phyloP scores from a whole-genome alignment of 106 monocot species.

The Alisma plantagoaquatica region DNA sequence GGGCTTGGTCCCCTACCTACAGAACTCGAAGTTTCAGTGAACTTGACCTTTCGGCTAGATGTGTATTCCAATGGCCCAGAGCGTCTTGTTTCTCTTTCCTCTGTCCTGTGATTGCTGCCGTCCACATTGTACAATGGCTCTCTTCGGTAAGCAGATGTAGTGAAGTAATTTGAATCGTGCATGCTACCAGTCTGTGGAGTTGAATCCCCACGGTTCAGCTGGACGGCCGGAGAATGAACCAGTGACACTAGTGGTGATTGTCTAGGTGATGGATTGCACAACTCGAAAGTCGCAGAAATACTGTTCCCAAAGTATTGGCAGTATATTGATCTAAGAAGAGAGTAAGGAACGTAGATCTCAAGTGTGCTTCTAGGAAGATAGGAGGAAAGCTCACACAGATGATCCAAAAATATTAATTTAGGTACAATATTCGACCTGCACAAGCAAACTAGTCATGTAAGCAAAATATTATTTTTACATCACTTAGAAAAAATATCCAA shows the following conservation, averaged over 20 bases:
- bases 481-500: no score
- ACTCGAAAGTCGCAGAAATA: slow-evolving; percentile 17
- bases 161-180: slow-evolving; percentile 28
- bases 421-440: slow-evolving; percentile 60
- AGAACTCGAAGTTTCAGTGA: slow-evolving; percentile 62
- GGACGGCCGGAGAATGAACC: slow-evolving; percentile 56
- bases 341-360: slow-evolving; percentile 75
- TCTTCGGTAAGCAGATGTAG: slow-evolving; percentile 16
- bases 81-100: slow-evolving; percentile 32
- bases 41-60: slow-evolving; percentile 61
- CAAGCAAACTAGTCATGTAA: no score
- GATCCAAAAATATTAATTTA: slow-evolving; percentile 88
- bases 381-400: slow-evolving; percentile 68
- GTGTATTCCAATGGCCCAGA: slow-evolving; percentile 71
- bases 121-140: slow-evolving; percentile 43
- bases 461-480: no score
- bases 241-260: slow-evolving; percentile 81
- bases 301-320: slow-evolving; percentile 47
- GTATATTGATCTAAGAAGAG: slow-evolving; percentile 70
- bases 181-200: slow-evolving; percentile 23
- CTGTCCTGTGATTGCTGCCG: slow-evolving; percentile 5
- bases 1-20: slow-evolving; percentile 51
- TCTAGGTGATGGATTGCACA: slow-evolving; percentile 44
- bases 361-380: slow-evolving; percentile 92
- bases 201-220: slow-evolving; percentile 29